These are phyloP conservation scores for Camelina hispida DNA, from an alignment of 345 rosid species.

Conservation along the genomic window DNA sequence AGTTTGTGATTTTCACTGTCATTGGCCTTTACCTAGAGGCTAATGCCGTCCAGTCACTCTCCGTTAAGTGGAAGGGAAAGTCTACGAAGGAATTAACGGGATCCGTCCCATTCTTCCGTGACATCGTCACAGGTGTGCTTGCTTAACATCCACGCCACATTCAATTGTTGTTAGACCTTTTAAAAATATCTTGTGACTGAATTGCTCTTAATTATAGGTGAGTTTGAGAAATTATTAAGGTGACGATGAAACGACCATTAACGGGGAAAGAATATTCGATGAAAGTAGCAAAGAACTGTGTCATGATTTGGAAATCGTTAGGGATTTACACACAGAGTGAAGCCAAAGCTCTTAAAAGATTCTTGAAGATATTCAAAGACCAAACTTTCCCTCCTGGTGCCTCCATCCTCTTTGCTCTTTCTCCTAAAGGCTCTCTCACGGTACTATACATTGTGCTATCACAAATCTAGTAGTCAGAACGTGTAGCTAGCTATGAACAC, in stretches of 20 bases:
- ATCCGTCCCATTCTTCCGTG: conserved; percentile 55
- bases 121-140: conserved; percentile 67
- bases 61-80: no score
- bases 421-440: conserved; percentile 30
- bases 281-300: no score
- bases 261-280: no score
- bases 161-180: no score
- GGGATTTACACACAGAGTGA: no score
- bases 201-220: conserved; percentile 42
- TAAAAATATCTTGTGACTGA: not conserved
- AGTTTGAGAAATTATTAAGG: conserved; percentile 61
- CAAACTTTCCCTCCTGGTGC: conserved; percentile 68
- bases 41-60: not conserved
- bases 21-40: conserved; percentile 81
- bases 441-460: conserved; percentile 39
- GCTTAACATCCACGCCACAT: not conserved
- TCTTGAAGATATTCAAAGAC: conserved; percentile 13
- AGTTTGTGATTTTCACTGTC: conserved; percentile 72
- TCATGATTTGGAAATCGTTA: no score
- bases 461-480: not conserved
- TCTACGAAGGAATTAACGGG: no score
- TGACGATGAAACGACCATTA: conserved; percentile 65
- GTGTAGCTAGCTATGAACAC: conserved; percentile 3
- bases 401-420: conserved; percentile 69
- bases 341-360: no score